Conservation (phyloP, 129 eudicot species). For the Smallanthus sonchifolius region DNA sequence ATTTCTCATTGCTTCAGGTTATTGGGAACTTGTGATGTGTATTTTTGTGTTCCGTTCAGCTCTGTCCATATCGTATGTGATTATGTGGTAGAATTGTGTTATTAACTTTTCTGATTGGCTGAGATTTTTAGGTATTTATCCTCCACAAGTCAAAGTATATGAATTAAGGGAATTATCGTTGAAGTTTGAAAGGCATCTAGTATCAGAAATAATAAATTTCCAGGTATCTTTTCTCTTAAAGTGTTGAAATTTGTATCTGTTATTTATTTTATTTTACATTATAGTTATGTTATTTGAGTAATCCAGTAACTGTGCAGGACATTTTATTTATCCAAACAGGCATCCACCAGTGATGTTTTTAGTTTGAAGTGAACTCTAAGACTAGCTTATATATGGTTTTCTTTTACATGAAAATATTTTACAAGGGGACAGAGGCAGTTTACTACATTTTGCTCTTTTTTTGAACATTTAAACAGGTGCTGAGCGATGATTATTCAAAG, state of each 20-base stretch:
- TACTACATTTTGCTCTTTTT: slow-evolving; percentile 17
- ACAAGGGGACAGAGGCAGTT: not conserved
- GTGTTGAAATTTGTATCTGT: not conserved
- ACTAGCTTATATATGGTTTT: not conserved
- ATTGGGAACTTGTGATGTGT: slow-evolving; percentile 13
- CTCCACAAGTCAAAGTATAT: slow-evolving; percentile 93
- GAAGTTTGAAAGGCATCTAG: slow-evolving; percentile 89
- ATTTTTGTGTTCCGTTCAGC: not conserved
- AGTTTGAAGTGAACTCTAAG: not conserved
- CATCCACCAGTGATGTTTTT: not conserved
- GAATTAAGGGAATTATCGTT: slow-evolving; percentile 70
- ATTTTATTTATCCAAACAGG: not conserved
- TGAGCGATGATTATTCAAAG: slow-evolving; percentile 89
- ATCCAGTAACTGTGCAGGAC: not conserved
- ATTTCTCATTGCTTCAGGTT: slow-evolving; percentile 92
- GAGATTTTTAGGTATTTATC: slow-evolving; percentile 75
- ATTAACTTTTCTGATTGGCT: not conserved
- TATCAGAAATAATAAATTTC: slow-evolving; percentile 67
- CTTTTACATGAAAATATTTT: too few relatives aligned
- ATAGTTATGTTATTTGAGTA: not conserved
- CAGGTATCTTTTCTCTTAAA: slow-evolving; percentile 30
- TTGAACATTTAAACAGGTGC: slow-evolving; percentile 38
- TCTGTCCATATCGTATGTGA: too few relatives aligned
- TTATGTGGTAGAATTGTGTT: not conserved
- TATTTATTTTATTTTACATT: not conserved